Base-by-base conservation (phyloP, 345 rosid genomes). In the Gossypium stocksii region DNA sequence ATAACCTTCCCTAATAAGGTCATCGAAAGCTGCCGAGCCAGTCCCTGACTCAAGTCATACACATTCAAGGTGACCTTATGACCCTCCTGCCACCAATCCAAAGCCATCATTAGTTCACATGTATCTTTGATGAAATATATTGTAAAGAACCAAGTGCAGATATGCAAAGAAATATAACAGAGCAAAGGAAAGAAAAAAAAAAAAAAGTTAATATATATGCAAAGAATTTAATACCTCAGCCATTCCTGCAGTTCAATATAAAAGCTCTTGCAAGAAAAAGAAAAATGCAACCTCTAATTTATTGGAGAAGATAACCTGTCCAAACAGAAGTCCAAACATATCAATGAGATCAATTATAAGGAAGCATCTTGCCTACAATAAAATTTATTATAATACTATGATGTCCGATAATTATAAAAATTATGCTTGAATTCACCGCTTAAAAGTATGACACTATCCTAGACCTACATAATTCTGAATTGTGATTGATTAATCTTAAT, bases 41-140 rank as follows among this genome's bases (percentile, higher is more conserved):
- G 85, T 71, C 99, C 99, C 82, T 85, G 90, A 89, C 99, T 95
- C 41, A 95, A 86, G 65, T 95, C 99, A 74, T 95, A 92, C 43
- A 95, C 89, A 72, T 95, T 84, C 88, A 92, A 83, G 6, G 85
- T 76, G 43, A 95, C 96, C 85, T 44, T 85, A 79, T 87, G 79
- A 67, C 94, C 87, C 80, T 91, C 98, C 98, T 94, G 89, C 79
- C 75, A 85, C 44, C 80, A 51, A 20, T 56, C 27, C 71, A 17
- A 46, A 76, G 34, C 46, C 71, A 22, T 15, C 22, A 60, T 22
- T 44, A 59, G 20, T 23, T 6, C 58, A n/a, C 20, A 9, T 44
- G 25, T 6, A 20, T 4, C 13, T 19, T 43, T n/a, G 27, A 43
- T 19, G 12, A 65, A 43, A 65, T 34, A 25, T 29, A 9, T 11